Base-by-base conservation (phyloP, 306 rosid genomes). In the Crataegus laevigata region DNA sequence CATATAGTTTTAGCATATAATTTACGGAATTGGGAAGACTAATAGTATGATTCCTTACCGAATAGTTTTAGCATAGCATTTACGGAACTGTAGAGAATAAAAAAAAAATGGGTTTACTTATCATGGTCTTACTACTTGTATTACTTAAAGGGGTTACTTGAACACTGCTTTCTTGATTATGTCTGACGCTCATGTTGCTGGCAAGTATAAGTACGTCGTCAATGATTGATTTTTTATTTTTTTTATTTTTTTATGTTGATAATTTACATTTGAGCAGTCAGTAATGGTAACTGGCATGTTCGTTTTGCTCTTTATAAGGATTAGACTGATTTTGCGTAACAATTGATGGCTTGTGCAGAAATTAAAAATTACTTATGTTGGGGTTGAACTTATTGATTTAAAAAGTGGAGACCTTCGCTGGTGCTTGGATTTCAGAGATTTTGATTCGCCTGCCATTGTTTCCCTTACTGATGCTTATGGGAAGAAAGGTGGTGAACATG, bases 401-500 rank as follows among this genome's bases (percentile, higher is more conserved):
- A 89, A 79, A 83, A 80, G 96, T 36, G 99, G 97, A 79, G 99
- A 96, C 67, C 98, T 92, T 77, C 96, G 91, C 70, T 96, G 99
- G 99, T 96, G 99, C 88, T 90, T 96, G 93, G 99, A 96, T 81
- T 96, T 96, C 80, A 96, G 99, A 96, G 99, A 96, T 75, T 92
- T 96, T 94, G 89, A 79, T 80, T 85, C 96, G 60, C 97, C 97
- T 66, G 96, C 98, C 18, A 89, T 96, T 71, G 74, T 90, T 82
- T 81, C 79, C 70, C 98, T 96, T 55, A 83, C 97, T 43, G 96
- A 88, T 83, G 84, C 89, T 42, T 88, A 80, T 28, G 98, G 98
- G 69, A 85, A 87, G 83, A 90, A 86, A 87, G 91, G 70, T 72
- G 71, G 85, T 51, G 98, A 96, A 42, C 84, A 81, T 71, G 96